Evolutionary conservation across 2,329 filamentous ascomycete species (phyloP), one percentile per base, ranked within the genome.

Genomic region (Eutypa lata): DNA sequence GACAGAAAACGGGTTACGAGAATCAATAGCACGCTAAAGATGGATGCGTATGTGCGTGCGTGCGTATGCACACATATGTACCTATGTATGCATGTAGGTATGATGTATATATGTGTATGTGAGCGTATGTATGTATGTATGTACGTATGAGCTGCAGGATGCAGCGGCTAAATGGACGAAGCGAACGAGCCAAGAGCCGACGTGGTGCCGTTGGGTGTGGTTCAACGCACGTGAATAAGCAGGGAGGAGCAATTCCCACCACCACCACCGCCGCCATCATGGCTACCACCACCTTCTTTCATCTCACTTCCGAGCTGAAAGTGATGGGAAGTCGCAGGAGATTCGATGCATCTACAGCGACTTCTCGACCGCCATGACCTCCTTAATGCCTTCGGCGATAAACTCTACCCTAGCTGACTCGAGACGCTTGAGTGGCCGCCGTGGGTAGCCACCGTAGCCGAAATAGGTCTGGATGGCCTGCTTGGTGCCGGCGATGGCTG

Each of bases 401-500:
- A 69, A 71, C 44, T 71, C 69, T 18, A 80, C 75, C 64, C 76
- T 76, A 38, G 80, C 83, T 63, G 83, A 71, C 40, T 82, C 78
- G 48, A 90, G 71, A 55, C 83, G 78, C 77, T 86, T 86, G 59
- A 92, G 78, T 49, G 90, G 90, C 62, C 81, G 78, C 55, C 91
- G 81, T 5, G 90, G 89, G 68, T 84, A 83, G 3, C 88, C 89
- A 26, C 90, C 90, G 68, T 95, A 95, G 47, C 90, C 90, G 66
- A 84, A 91, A 70, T 91, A 91, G 60, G 77, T 83, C 75, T 94
- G 85, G 62, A 95, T 86, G 11, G 88, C 89, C 60, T 82, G 83
- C 79, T 95, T 95, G 21, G 91, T 94, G n/a, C 89, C 90, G 1
- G 90, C 87, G 62, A 94, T 91, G 45, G 89, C 89, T 0, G 87